Evolutionary conservation across 1,139 yeast genomes (phyloP), one percentile per base, ranked within the genome.

Genomic region (Geotrichum fermentans): DNA sequence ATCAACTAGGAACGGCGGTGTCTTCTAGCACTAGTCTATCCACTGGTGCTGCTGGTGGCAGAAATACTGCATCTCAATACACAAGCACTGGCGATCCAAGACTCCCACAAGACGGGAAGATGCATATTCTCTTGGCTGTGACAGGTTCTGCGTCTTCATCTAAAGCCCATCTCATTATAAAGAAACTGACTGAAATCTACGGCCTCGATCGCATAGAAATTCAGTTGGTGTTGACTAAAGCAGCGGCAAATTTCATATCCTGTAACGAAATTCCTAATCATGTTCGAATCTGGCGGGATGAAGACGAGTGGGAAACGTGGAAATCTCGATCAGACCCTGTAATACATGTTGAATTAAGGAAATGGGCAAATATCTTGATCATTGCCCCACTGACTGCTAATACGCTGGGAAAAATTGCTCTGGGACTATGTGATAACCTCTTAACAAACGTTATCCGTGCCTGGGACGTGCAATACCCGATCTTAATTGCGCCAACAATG

Each of bases 291-390:
- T 90, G 97, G 97, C 77, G 86, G 61, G 96, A 90, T 64, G 73
- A 76, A 42, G 97, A 90, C 64, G 97, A 90, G 68, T 90, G 97
- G 97, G 75, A 72, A 42, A 82, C 88, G 3, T 89, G 97, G 97
- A 77, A 78, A 60, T 72, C 75, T 42, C 76, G 97, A 56, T 78
- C 88, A 45, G 97, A 89, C 67, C 96, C 97, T 1, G 96, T 89
- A 26, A 73, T 90, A 57, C 97, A 90, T 66, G 89, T 89, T 60
- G 97, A 90, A 68, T 73, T 90, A 53, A 79, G 97, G 58, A 78
- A 96, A 59, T 90, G 97, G 97, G 97, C 97, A 0, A 96, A 90
- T 68, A 82, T 90, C 29, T 73, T 90, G 47, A 75, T 89, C 33
- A 83, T 90, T 48, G 95, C 95, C 33, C 97, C 97, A 2, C 70